These are phyloP conservation scores for Colletotrichum melonis DNA, from an alignment of 2,329 filamentous ascomycete species.

Conservation along the genomic window DNA sequence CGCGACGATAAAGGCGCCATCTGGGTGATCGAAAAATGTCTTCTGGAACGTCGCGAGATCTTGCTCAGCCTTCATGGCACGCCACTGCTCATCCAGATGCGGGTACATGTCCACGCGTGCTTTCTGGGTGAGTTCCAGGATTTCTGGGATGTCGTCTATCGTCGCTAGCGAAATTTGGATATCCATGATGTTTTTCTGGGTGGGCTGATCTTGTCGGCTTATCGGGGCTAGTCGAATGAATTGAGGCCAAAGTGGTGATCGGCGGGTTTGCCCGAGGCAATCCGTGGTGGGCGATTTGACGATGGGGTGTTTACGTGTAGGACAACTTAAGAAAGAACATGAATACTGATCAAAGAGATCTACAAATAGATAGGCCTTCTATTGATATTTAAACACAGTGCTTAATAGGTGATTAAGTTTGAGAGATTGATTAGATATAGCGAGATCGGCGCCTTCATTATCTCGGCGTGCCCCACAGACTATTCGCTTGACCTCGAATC, in stretches of 20 bases:
- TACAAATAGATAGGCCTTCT: background rate
- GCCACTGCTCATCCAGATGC: slow-evolving; percentile 38
- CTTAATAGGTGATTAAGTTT: background rate
- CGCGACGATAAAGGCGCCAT: slow-evolving; percentile 40
- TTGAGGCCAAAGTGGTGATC: background rate
- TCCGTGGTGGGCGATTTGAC: too few species aligned
- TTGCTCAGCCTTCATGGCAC: slow-evolving; percentile 24
- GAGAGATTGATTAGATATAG: background rate
- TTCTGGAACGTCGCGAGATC: slow-evolving; percentile 39
- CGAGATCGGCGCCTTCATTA: background rate
- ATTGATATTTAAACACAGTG: background rate
- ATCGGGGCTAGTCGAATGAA: background rate
- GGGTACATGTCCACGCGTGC: slow-evolving; percentile 44
- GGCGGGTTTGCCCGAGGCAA: background rate
- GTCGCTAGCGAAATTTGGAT: slow-evolving; percentile 36
- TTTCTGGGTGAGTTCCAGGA: slow-evolving; percentile 39
- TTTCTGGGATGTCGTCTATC: slow-evolving; percentile 37
- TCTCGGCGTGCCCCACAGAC: background rate
- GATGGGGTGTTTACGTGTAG: background rate
- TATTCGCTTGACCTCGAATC: background rate
- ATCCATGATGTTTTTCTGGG: background rate
- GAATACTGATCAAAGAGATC: background rate
- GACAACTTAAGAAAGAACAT: background rate
- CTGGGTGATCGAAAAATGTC: slow-evolving; percentile 39
- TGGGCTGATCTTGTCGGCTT: background rate